Base-by-base conservation (phyloP, 225 moss, liverwort and hornwort species). In the Pleurozium schreberi region DNA sequence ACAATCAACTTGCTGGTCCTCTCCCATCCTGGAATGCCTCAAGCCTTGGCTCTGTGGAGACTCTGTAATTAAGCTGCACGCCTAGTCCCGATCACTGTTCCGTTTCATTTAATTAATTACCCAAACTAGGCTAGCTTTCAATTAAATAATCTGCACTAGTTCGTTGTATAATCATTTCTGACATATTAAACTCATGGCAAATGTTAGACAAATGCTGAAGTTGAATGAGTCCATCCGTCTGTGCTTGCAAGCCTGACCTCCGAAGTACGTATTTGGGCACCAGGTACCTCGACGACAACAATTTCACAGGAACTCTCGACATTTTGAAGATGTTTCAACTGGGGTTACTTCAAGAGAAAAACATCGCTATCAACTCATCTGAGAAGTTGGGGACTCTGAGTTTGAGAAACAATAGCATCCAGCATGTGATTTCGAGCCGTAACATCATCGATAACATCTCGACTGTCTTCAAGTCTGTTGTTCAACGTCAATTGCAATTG, bases 281-380 rank as follows among this genome's bases (percentile, higher is more conserved):
- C 87, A 91, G 87, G 85, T 89, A 91, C 87, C 74, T 91, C 34
- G 89, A 91, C 75, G 80, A 84, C 82, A 92, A 92, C 75, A 62
- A 0, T 33, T 61, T 92, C 8, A 52, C 78, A 14, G 87, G 90
- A 88, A 88, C 71, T 5, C 80, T 90, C 19, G 69, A 90, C 84
- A 80, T 90, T 40, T 26, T 38, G 40, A 59, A 6, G 7, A 71
- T 90, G 87, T 75, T 64, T 22, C 3, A 2, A 38, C 13, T 18
- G 47, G 83, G 50, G 5, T 83, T 90, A 76, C 82, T 90, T 40
- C 36, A 23, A 85, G 79, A 26, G 2, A 43, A 34, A 75, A 75
- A 34, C n/a, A n/a, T 8, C 5, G 12, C 8, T 67, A 18, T 6
- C 1, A 50, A 70, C 53, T 58, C 66, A 28, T 67, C 60, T 26